These are phyloP conservation scores for Polyplosphaeria fusca DNA, from an alignment of 495 filamentous ascomycete genomes.

Conservation along the genomic window DNA sequence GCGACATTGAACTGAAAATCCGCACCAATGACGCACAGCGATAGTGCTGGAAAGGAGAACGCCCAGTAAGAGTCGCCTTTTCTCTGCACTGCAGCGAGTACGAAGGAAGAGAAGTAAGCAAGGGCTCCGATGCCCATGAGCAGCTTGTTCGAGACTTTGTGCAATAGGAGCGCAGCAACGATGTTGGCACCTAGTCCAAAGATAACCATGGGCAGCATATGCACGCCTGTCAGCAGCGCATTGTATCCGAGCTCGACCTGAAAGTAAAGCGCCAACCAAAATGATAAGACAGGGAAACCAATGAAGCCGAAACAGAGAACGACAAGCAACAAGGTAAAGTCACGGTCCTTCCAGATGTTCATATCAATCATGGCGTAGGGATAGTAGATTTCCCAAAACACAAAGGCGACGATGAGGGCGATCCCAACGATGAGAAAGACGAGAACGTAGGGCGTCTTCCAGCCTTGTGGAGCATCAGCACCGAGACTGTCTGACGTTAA, in stretches of 20 bases:
- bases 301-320: slow-evolving; percentile 40
- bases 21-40: slow-evolving; percentile 40
- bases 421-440: slow-evolving; percentile 41
- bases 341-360: slow-evolving; percentile 43
- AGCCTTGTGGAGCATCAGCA: slow-evolving; percentile 47
- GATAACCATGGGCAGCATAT: slow-evolving; percentile 41
- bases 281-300: slow-evolving; percentile 40
- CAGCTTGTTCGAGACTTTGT: slow-evolving; percentile 43
- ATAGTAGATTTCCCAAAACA: slow-evolving; percentile 42
- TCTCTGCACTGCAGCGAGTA: slow-evolving; percentile 38
- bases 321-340: slow-evolving; percentile 39
- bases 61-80: slow-evolving; percentile 41
- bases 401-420: slow-evolving; percentile 37
- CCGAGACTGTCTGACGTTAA: slow-evolving; percentile 41
- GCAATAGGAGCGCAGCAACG: slow-evolving; percentile 41
- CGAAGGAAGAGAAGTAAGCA: slow-evolving; percentile 36
- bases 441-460: slow-evolving; percentile 44
- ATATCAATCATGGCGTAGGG: slow-evolving; percentile 44
- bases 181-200: slow-evolving; percentile 40
- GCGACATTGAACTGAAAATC: slow-evolving; percentile 58
- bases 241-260: slow-evolving; percentile 42
- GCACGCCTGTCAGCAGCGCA: slow-evolving; percentile 37
- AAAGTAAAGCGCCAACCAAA: slow-evolving; percentile 58
- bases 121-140: slow-evolving; percentile 40
- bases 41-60: slow-evolving; percentile 40